Evolutionary conservation across 257 asterid species (phyloP).

Genomic region (Voacanga thouarsii): DNA sequence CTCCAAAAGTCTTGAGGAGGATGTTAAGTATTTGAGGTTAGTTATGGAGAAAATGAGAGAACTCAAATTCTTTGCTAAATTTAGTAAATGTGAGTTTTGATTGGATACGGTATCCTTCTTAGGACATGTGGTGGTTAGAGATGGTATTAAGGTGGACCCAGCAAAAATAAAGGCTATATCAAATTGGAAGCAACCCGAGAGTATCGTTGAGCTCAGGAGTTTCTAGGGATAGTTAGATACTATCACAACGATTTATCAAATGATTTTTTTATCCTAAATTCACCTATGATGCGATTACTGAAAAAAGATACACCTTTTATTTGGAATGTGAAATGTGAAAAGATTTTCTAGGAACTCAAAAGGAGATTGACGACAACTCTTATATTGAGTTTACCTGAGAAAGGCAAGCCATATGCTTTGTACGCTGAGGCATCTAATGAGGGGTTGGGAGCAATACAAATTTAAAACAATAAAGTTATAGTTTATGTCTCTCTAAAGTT

Average conservation of each 20-base stretch:
- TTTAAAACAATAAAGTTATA: not conserved
- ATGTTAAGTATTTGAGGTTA: no score
- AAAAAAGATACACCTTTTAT: not conserved
- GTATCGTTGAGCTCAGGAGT: no score
- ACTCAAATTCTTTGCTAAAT: no score
- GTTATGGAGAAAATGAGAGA: no score
- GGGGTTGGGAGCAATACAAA: not conserved
- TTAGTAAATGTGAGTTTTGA: no score
- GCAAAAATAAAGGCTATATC: no score
- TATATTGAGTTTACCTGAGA: not conserved
- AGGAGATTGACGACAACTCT: not conserved
- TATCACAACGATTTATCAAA: not conserved
- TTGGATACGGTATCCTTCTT: no score
- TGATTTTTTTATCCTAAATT: not conserved
- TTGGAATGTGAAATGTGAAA: not conserved
- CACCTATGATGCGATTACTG: not conserved
- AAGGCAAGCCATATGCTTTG: not conserved
- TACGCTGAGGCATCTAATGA: slow-evolving; percentile 3
- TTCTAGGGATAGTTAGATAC: not conserved
- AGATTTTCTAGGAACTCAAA: no score
- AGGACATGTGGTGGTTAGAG: no score
- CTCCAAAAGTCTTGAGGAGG: no score
- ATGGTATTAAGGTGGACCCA: no score
- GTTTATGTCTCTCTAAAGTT: slow-evolving; percentile 1
- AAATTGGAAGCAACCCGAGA: no score